phyloP scores from a whole-genome alignment of 345 rosid genomes.

The Hypericum perforatum region DNA sequence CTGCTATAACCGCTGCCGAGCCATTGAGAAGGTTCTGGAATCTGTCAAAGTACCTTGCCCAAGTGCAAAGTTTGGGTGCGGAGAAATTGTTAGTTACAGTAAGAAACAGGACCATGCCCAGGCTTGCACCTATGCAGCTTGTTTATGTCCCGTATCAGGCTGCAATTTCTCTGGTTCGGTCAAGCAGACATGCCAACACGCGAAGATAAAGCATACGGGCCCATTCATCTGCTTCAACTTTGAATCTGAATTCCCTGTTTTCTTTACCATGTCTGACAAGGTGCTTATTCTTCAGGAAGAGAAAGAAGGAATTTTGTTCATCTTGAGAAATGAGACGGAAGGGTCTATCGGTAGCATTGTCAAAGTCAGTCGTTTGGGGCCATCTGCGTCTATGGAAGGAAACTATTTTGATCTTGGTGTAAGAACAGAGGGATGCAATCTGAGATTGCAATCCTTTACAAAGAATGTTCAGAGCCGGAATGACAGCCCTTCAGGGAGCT shows the following conservation, averaged over 20 bases:
- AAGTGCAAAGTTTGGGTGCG: constrained; percentile 32
- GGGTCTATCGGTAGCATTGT: too few relatives aligned
- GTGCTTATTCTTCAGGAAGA: constrained; percentile 39
- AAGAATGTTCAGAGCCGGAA: constrained; percentile 21
- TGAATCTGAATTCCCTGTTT: constrained; percentile 21
- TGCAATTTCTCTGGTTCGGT: constrained; percentile 31
- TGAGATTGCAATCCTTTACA: constrained; percentile 27
- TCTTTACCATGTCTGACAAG: constrained; percentile 15
- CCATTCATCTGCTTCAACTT: constrained; percentile 24
- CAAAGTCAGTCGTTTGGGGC: too few relatives aligned
- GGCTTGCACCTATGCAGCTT: constrained; percentile 28
- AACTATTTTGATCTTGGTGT: constrained; percentile 21
- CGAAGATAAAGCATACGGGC: constrained; percentile 27
- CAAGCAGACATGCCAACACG: constrained; percentile 29
- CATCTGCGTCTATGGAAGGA: constrained; percentile 15
- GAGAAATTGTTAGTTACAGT: constrained; percentile 17
- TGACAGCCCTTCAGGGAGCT: constrained; percentile 15
- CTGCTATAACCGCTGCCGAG: constrained; percentile 22
- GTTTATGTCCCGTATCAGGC: constrained; percentile 31
- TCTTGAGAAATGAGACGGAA: too few relatives aligned
- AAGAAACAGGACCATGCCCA: constrained; percentile 27
- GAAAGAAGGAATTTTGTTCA: constrained; percentile 34
- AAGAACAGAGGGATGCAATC: constrained; percentile 18
- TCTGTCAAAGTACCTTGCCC: constrained; percentile 25
- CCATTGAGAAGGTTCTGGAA: constrained; percentile 32